A percentile compares a stretch with the other conserved stretches of the same genome.
Conservation (phyloP, 352 stramenopile species). For the Peronospora belbahrii region DNA sequence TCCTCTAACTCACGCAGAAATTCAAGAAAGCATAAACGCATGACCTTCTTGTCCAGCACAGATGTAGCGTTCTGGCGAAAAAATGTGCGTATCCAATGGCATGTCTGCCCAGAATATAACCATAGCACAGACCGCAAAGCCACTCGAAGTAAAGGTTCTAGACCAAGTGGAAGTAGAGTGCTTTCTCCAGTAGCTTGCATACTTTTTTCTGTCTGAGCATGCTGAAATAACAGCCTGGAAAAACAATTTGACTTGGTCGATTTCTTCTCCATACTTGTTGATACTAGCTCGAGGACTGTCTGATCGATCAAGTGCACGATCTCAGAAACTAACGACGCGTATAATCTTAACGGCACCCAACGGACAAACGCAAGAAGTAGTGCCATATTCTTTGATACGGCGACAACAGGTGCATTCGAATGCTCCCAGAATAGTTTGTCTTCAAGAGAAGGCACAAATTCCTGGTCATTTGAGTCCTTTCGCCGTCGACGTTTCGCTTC, state of each 20-base stretch:
- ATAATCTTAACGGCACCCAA: constrained; percentile 41
- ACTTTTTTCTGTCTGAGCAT: constrained; percentile 15
- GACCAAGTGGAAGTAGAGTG: constrained; percentile 16
- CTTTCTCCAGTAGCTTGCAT: background rate
- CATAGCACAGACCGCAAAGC: constrained; percentile 36
- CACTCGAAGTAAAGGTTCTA: constrained; percentile 36
- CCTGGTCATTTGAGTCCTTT: background rate
- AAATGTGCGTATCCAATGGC: constrained; percentile 37
- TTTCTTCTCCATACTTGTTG: constrained; percentile 2
- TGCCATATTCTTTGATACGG: constrained; percentile 54
- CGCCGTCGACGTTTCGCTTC: constrained; percentile 9
- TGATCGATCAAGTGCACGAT: constrained; percentile 36
- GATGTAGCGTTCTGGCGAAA: constrained; percentile 25
- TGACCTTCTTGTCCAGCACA: constrained; percentile 32
- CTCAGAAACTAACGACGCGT: constrained; percentile 40
- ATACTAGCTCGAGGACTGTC: constrained; percentile 25
- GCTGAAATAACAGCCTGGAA: constrained; percentile 32
- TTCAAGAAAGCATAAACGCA: constrained; percentile 40
- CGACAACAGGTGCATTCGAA: constrained; percentile 27
- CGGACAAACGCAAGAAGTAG: constrained; percentile 39
- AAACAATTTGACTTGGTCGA: constrained; percentile 40
- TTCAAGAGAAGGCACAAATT: constrained; percentile 19
- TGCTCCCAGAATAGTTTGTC: constrained; percentile 54
- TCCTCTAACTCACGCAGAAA: constrained; percentile 39
- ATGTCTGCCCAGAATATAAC: constrained; percentile 44